Percentiles rank a stretch among this genome's conserved stretches.
These are phyloP conservation scores for Tulasnella sp. DNA, from an alignment of 768 basidiomycete species.

Conservation along the genomic window DNA sequence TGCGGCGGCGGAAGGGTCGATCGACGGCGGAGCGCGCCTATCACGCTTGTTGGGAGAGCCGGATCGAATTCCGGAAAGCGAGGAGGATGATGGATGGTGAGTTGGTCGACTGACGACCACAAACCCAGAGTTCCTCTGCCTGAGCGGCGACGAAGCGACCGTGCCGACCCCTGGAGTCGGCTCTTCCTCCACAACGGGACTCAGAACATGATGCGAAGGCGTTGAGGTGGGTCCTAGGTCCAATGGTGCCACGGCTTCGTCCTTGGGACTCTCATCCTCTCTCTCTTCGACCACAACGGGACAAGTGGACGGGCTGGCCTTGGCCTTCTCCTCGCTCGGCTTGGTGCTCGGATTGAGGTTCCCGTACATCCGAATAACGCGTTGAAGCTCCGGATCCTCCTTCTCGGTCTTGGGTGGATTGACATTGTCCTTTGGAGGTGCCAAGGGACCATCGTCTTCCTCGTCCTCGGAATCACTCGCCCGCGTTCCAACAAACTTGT, in stretches of 20 bases:
- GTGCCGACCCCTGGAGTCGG: not conserved
- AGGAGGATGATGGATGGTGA: not conserved
- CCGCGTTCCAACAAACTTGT: constrained; percentile 41
- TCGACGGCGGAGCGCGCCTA: constrained; percentile 7
- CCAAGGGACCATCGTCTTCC: constrained; percentile 18
- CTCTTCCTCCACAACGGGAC: not conserved
- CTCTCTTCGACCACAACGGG: not conserved
- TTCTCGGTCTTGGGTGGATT: not conserved
- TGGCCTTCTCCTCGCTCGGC: not conserved
- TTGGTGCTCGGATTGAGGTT: not conserved
- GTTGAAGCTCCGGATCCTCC: constrained; percentile 5
- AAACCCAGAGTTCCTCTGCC: constrained; percentile 14
- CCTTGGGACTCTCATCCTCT: not conserved
- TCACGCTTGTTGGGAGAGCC: not conserved
- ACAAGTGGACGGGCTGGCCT: not conserved
- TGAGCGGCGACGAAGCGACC: not conserved
- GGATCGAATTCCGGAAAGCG: not conserved
- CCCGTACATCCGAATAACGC: not conserved
- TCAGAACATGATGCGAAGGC: not conserved
- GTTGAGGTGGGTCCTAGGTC: not conserved
- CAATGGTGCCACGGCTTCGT: not conserved
- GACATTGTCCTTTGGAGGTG: not conserved
- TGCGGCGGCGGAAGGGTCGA: not conserved
- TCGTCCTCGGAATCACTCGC: constrained; percentile 21
- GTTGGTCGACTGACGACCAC: constrained; percentile 8